Percentiles rank a stretch among this genome's conserved stretches.
These are phyloP conservation scores for Salvia rosmarinus DNA, from an alignment of 257 asterid species.

Conservation along the genomic window DNA sequence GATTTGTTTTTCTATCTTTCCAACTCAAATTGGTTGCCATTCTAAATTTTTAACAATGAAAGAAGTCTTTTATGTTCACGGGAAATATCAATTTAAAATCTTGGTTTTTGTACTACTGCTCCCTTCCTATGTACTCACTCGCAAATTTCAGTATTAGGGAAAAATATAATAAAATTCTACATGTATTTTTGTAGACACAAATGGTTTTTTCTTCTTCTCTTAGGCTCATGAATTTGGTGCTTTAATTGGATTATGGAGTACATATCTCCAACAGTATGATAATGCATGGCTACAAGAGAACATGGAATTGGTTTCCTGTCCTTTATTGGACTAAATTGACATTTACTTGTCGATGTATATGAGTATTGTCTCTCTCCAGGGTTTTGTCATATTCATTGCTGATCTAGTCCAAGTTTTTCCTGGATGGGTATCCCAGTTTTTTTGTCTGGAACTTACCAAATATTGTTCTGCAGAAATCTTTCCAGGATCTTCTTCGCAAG, in stretches of 20 bases:
- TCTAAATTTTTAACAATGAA: not conserved
- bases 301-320: not conserved
- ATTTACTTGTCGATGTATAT: slow-evolving; percentile 12
- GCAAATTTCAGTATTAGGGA: not conserved
- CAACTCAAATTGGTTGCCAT: not conserved
- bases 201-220: slow-evolving; percentile 3
- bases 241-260: slow-evolving; percentile 15
- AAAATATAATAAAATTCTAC: not conserved
- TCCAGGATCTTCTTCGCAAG: slow-evolving; percentile 94
- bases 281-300: not conserved
- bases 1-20: not conserved
- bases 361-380: not conserved
- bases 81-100: slow-evolving; percentile 7
- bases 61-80: not conserved
- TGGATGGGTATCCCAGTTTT: not conserved
- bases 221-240: slow-evolving; percentile 9
- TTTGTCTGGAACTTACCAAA: slow-evolving; percentile 25
- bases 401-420: not conserved
- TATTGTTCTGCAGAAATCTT: slow-evolving; percentile 66
- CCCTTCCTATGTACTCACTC: slow-evolving; percentile 8
- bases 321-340: slow-evolving; percentile 4
- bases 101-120: not conserved
- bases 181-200: not conserved
- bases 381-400: slow-evolving; percentile 18
- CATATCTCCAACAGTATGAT: slow-evolving; percentile 6